These are phyloP conservation scores for Vaccinium darrowii DNA, from an alignment of 148 eudicot genomes.

Conservation along the genomic window DNA sequence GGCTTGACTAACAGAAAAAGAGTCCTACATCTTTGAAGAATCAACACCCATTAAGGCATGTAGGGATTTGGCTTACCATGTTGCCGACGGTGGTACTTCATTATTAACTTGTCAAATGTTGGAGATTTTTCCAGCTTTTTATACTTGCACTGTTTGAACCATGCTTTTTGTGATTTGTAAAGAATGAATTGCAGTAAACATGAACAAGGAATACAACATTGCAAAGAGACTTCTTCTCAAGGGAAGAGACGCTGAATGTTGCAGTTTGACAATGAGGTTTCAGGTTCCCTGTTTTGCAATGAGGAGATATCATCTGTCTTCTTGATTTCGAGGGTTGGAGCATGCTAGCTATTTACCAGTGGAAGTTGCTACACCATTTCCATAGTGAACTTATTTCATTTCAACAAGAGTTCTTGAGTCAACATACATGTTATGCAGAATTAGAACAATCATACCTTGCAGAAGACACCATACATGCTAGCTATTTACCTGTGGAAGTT, in stretches of 20 bases:
- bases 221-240: constrained; percentile 53
- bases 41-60: constrained; percentile 81
- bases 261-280: constrained; percentile 52
- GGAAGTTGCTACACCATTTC: too few species aligned
- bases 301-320: constrained; percentile 51
- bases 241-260: constrained; percentile 75
- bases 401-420: too few species aligned
- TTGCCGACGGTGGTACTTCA: constrained; percentile 31
- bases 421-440: too few species aligned
- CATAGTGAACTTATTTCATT: too few species aligned
- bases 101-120: neutral
- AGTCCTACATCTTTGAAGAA: constrained; percentile 54
- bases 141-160: neutral
- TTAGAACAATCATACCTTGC: too few species aligned
- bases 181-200: constrained; percentile 40
- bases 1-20: constrained; percentile 24
- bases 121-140: neutral
- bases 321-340: constrained; percentile 68
- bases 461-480: too few species aligned
- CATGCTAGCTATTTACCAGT: too few species aligned
- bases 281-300: constrained; percentile 31
- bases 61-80: constrained; percentile 55
- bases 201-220: constrained; percentile 40
- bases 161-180: neutral
- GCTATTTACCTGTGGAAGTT: neutral